phyloP scores from a whole-genome alignment of 331 rosid species.

The Prunus yedoensis region DNA sequence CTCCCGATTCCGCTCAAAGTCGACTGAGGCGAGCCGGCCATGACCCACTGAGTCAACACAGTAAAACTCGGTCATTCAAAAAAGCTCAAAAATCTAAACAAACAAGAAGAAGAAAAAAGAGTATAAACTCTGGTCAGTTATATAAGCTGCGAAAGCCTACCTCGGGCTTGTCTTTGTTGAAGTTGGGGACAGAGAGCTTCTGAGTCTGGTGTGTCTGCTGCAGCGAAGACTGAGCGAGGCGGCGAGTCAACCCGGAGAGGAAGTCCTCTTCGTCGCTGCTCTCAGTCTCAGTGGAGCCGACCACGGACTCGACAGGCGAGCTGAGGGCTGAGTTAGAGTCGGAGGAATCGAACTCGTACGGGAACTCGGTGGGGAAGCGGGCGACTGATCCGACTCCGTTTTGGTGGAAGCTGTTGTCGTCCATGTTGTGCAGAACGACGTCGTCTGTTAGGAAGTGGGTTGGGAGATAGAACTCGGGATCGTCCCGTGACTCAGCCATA shows the following conservation, averaged over 20 bases:
- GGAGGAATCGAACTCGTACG: constrained; percentile 61
- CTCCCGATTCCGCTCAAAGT: constrained; percentile 65
- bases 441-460: constrained; percentile 29
- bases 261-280: constrained; percentile 71
- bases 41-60: constrained; percentile 26
- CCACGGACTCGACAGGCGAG: constrained; percentile 61
- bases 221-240: constrained; percentile 52
- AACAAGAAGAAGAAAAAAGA: neutral
- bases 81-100: neutral
- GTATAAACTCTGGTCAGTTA: neutral
- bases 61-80: neutral
- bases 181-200: constrained; percentile 36
- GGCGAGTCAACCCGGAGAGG: constrained; percentile 57
- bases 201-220: constrained; percentile 32
- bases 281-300: constrained; percentile 54
- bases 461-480: constrained; percentile 45
- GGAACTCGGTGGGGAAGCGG: constrained; percentile 67
- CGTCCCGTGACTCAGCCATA: constrained; percentile 39
- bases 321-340: constrained; percentile 25
- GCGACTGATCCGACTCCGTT: neutral
- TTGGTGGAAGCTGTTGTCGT: neutral
- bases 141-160: constrained; percentile 23
- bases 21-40: constrained; percentile 76
- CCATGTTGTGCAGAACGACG: neutral
- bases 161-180: constrained; percentile 39